Evolutionary conservation across 1,284 basidiomycete species (phyloP), one percentile per base, ranked within the genome.

Genomic region (Cutaneotrichosporon cutaneum): DNA sequence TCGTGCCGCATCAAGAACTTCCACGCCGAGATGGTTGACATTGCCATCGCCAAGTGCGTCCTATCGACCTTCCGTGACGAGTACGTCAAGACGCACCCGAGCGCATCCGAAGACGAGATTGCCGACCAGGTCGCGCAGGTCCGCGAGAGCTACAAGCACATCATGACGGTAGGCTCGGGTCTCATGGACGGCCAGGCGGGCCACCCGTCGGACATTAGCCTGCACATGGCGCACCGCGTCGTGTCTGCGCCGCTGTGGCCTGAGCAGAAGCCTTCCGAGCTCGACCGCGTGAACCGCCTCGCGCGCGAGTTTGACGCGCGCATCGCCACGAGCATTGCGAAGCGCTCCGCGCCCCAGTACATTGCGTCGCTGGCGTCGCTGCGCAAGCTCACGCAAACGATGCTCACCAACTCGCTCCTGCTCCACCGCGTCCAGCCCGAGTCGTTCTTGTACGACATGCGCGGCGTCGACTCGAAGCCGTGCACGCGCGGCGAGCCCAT

Each of bases 11-110:
- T 96, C 33, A 81, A 84, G 56, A 83, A 85, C 39, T 85, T 75
- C 63, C 62, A 74, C 70, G 82, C 85, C 58, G 91, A 94, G 64
- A 86, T 87, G 0, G 84, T 87, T 48, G 91, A 95, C 72, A 82
- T 88, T 53, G 86, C 86, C 14, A 85, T 88, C 45, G 81, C 91
- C 57, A 90, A 89, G 80, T 88, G 92, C 85, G 85, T 92, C 69
- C 48, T 69, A 64, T 33, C 56, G 64, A 33, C 32, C 6, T 66
- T 66, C 51, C 27, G 54, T 54, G 54, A 56, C 22, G 54, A 56
- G 14, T 66, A 61, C 47, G 22, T 59, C 42, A 16, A 39, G 48
- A 57, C 61, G 51, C 58, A 94, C 76, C 90, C 90, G 7, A 89
- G 89, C 21, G 89, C 90, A 9, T 86, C 87, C 65, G 86, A 89